A percentile compares a stretch with the other conserved stretches of the same genome.
Evolutionary conservation across 768 basidiomycete species (phyloP).

Genomic region (Amylocystis lapponica): DNA sequence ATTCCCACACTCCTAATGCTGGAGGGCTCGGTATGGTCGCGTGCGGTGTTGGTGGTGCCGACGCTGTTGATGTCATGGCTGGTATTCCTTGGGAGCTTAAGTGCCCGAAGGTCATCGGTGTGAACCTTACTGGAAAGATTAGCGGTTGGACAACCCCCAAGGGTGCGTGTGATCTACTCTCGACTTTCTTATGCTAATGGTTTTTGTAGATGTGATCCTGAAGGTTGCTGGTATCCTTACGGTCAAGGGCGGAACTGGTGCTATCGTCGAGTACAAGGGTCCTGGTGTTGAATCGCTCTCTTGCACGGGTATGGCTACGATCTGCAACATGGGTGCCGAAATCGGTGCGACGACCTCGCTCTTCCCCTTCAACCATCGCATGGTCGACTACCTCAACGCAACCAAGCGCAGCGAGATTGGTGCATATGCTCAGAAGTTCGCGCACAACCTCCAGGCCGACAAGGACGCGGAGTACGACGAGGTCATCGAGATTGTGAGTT

Average conservation of each 20-base stretch:
- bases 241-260: constrained; percentile 98
- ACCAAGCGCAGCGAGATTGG: constrained; percentile 88
- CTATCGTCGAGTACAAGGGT: constrained; percentile 96
- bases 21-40: constrained; percentile 99
- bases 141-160: constrained; percentile 97
- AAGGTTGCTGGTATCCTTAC: constrained; percentile 99
- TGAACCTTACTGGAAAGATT: constrained; percentile 93
- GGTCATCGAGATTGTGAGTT: constrained; percentile 80
- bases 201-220: constrained; percentile 80
- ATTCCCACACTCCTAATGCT: constrained; percentile 98
- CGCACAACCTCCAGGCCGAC: constrained; percentile 88
- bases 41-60: constrained; percentile 98
- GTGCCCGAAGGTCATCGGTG: constrained; percentile 98
- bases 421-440: constrained; percentile 81
- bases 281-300: constrained; percentile 94
- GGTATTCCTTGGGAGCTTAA: constrained; percentile 98
- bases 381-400: constrained; percentile 91
- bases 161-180: constrained; percentile 40
- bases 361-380: constrained; percentile 97
- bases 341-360: constrained; percentile 98
- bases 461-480: constrained; percentile 90
- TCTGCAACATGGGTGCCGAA: constrained; percentile 99
- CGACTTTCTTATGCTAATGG: constrained; percentile 6
- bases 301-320: constrained; percentile 98
- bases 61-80: constrained; percentile 99